A percentile compares a stretch with the other conserved stretches of the same genome.
These are phyloP conservation scores for Chlorella vulgaris DNA, from an alignment of 139 green algal species.

Conservation along the genomic window DNA sequence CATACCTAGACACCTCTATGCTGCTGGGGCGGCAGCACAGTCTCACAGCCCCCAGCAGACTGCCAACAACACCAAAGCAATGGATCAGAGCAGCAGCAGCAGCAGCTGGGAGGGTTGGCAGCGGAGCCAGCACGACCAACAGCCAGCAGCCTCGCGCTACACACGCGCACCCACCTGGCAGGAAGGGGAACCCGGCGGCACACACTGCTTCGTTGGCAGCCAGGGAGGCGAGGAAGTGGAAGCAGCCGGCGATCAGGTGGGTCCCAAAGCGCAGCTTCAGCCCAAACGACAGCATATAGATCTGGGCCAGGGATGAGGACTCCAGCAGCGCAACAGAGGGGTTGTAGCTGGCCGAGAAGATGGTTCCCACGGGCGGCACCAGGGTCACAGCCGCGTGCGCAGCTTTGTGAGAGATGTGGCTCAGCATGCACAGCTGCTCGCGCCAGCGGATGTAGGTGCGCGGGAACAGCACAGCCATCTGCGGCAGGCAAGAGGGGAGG, in stretches of 20 bases:
- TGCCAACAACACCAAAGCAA: background rate
- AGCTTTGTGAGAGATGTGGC: slow-evolving; percentile 33
- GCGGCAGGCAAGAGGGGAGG: background rate
- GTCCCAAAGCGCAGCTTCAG: slow-evolving; percentile 15
- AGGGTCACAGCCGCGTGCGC: slow-evolving; percentile 29
- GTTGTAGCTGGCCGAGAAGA: slow-evolving; percentile 27
- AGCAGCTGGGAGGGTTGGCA: background rate
- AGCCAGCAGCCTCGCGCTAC: background rate
- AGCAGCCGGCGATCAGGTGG: slow-evolving; percentile 10
- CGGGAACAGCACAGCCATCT: slow-evolving; percentile 30
- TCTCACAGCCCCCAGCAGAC: too few species aligned
- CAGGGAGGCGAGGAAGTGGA: slow-evolving; percentile 11
- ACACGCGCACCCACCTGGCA: background rate
- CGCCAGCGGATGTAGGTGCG: slow-evolving; percentile 13
- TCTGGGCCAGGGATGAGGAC: slow-evolving; percentile 30
- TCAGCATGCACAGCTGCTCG: slow-evolving; percentile 35
- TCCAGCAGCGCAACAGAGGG: slow-evolving; percentile 38
- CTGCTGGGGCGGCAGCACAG: too few species aligned
- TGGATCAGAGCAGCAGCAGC: too few species aligned
- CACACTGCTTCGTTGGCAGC: slow-evolving; percentile 36
- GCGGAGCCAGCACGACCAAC: background rate
- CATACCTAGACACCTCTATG: too few species aligned
- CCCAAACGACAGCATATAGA: slow-evolving; percentile 47
- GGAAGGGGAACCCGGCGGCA: slow-evolving; percentile 19
- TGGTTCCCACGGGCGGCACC: slow-evolving; percentile 10